These are phyloP conservation scores for Eucalyptus tenuipes DNA, from an alignment of 345 rosid species.

Conservation along the genomic window DNA sequence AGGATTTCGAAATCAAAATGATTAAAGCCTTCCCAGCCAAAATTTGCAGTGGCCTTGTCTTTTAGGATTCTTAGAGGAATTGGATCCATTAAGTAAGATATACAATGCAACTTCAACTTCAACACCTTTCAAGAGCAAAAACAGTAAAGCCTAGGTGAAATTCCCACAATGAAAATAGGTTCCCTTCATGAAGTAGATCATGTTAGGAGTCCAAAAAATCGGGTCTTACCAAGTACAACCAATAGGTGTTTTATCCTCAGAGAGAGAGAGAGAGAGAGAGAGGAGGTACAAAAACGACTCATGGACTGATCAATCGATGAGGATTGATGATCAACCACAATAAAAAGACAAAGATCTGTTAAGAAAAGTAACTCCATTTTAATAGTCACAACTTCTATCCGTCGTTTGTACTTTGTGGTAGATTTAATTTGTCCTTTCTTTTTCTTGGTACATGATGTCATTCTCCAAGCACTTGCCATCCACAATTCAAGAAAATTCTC, in stretches of 20 bases:
- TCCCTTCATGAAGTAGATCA: neutral
- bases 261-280: neutral
- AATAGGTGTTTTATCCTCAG: neutral
- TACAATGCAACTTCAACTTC: neutral
- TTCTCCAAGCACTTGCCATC: neutral
- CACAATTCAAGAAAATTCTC: neutral
- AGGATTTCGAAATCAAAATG: neutral
- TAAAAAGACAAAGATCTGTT: neutral
- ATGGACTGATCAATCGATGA: neutral
- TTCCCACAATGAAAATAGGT: neutral
- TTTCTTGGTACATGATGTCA: neutral
- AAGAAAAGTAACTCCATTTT: neutral
- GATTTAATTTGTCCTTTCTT: neutral
- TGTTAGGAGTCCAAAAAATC: neutral
- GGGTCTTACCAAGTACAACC: neutral
- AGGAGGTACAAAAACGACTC: neutral
- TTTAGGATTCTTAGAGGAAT: neutral
- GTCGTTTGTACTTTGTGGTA: neutral
- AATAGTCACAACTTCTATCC: neutral
- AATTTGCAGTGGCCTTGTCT: neutral
- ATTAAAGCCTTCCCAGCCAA: neutral
- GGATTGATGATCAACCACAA: neutral
- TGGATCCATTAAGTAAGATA: neutral
- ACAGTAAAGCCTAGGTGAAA: neutral
- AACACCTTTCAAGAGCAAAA: neutral